These are phyloP conservation scores for Neobulgaria alba DNA, from an alignment of 2,329 filamentous ascomycete genomes.

Conservation along the genomic window DNA sequence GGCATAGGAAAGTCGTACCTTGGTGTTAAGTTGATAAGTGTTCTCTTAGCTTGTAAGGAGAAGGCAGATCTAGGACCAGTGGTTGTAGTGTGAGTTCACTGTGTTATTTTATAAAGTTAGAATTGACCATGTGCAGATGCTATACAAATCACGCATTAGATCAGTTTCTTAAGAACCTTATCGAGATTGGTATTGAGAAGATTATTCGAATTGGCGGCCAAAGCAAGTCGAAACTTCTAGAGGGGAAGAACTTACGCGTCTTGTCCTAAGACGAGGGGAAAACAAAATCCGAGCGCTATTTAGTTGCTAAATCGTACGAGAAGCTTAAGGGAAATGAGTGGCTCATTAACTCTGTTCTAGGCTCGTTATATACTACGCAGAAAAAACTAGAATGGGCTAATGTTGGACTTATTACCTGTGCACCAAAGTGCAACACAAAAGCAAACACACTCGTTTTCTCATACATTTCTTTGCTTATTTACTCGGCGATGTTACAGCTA, in stretches of 20 bases:
- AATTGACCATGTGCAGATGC: conserved; percentile 30
- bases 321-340: conserved; percentile 7
- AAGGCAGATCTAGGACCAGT: not conserved
- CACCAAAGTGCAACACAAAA: no score
- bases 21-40: conserved; percentile 18
- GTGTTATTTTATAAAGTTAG: conserved; percentile 21
- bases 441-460: no score
- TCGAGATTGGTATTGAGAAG: conserved; percentile 19
- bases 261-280: conserved; percentile 12
- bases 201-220: conserved; percentile 20
- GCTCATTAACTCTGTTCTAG: conserved; percentile 5
- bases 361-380: conserved; percentile 6
- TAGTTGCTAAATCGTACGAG: conserved; percentile 6
- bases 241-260: conserved; percentile 18
- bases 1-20: conserved; percentile 25
- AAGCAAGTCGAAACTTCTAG: conserved; percentile 20
- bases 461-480: no score
- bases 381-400: conserved; percentile 8
- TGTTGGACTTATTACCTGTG: no score
- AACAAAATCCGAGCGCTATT: conserved; percentile 13
- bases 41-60: conserved; percentile 26
- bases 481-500: no score
- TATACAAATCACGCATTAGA: conserved; percentile 29
- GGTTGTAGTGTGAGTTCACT: conserved; percentile 1
- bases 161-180: conserved; percentile 26